Conservation (phyloP, 129 eudicot species). For the Arctium minus region DNA sequence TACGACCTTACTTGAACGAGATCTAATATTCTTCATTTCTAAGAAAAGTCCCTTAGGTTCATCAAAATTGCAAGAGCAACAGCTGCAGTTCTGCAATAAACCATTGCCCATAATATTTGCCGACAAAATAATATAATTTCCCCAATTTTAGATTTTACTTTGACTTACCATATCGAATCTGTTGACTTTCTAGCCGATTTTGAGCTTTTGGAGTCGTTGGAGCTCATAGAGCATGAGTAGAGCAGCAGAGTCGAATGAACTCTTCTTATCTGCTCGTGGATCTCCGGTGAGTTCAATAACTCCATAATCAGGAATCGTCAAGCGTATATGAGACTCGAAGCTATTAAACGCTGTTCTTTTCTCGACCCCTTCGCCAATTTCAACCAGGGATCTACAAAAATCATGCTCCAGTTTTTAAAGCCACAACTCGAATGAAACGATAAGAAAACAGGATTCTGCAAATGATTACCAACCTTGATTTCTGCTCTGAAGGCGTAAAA, state of each 20-base stretch:
- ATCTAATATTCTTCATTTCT: neutral
- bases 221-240: slow-evolving; percentile 63
- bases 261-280: slow-evolving; percentile 72
- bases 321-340: slow-evolving; percentile 49
- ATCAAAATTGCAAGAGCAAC: neutral
- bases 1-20: too few species aligned
- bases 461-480: slow-evolving; percentile 46
- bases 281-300: slow-evolving; percentile 53
- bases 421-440: neutral
- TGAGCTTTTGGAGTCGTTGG: slow-evolving; percentile 42
- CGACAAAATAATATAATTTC: neutral
- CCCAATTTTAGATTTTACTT: neutral
- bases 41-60: neutral
- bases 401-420: neutral
- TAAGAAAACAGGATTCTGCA: neutral
- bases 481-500: slow-evolving; percentile 50
- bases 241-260: slow-evolving; percentile 83
- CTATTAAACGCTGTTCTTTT: slow-evolving; percentile 46
- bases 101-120: neutral
- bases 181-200: slow-evolving; percentile 23
- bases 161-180: neutral
- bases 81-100: neutral
- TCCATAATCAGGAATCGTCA: slow-evolving; percentile 65
- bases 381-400: slow-evolving; percentile 48
- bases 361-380: slow-evolving; percentile 51